Evolutionary conservation across 345 rosid genomes (phyloP).

Genomic region (Gossypium raimondii): DNA sequence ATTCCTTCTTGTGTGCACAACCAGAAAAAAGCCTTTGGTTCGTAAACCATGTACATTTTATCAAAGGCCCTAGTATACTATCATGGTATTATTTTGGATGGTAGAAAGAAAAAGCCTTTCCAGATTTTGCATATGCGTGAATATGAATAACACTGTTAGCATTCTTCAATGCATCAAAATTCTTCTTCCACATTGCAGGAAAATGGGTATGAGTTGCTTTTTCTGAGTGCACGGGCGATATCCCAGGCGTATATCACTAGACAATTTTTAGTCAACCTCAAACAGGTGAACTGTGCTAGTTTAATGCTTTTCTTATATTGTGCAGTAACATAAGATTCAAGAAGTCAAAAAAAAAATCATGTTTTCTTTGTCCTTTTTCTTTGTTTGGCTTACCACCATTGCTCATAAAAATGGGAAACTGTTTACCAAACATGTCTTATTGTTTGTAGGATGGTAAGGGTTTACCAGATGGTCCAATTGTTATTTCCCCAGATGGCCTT

Average conservation of each 20-base stretch:
- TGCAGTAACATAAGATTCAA: conserved; percentile 1
- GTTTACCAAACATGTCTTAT: not conserved
- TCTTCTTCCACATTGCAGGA: conserved; percentile 48
- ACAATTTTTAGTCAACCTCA: conserved; percentile 76
- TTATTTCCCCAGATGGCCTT: conserved; percentile 96
- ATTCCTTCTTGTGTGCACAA: not conserved
- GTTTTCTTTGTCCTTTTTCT: not conserved
- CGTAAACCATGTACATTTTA: not conserved
- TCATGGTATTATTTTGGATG: not conserved
- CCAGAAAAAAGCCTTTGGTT: not conserved
- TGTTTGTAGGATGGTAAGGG: conserved; percentile 74
- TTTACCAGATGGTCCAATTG: conserved; percentile 96
- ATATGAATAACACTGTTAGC: not conserved
- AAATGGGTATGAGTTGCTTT: conserved; percentile 91
- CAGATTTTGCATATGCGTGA: not conserved
- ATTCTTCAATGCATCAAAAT: not conserved
- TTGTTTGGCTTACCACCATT: not conserved
- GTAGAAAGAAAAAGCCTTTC: conserved; percentile 1
- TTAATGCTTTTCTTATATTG: conserved; percentile 6
- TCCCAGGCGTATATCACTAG: conserved; percentile 88
- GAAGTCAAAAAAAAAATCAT: not conserved
- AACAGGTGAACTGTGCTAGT: conserved; percentile 52
- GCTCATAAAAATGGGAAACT: not conserved
- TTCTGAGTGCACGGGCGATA: conserved; percentile 94
- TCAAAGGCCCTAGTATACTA: not conserved